Conservation (phyloP, 2,329 filamentous ascomycete species). For the Fusarium sp. region DNA sequence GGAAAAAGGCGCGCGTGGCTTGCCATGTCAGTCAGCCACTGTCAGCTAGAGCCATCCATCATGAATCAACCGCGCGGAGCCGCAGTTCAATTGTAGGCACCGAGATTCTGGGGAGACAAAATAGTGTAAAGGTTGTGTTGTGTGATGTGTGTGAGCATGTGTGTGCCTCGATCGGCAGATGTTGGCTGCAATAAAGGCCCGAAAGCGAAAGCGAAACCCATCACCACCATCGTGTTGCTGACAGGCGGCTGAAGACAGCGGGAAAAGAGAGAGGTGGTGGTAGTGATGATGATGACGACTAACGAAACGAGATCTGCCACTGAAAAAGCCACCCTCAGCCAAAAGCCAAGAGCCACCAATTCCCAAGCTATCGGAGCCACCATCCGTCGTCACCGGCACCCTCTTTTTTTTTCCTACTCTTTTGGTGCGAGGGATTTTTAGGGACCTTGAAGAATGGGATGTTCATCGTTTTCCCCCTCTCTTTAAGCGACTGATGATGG, state of each 20-base stretch:
- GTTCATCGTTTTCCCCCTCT: constrained; percentile 15
- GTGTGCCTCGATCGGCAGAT: constrained; percentile 5
- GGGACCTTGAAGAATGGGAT: not conserved
- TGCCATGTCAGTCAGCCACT: not conserved
- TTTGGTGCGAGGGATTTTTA: constrained; percentile 24
- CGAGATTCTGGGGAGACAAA: constrained; percentile 10
- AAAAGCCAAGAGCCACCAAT: constrained; percentile 4
- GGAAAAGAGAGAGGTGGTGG: not conserved
- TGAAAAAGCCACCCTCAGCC: not conserved
- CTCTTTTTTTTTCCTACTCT: not conserved
- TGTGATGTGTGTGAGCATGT: not conserved
- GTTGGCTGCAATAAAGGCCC: constrained; percentile 16
- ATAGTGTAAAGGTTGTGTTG: not conserved
- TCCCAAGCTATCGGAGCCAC: constrained; percentile 1
- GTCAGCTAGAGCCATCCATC: not conserved
- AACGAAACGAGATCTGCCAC: not conserved
- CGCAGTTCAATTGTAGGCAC: constrained; percentile 27
- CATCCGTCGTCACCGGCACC: constrained; percentile 22
- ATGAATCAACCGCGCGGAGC: constrained; percentile 15
- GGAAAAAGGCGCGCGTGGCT: not conserved
- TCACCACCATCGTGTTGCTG: not conserved
- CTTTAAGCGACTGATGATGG: constrained; percentile 19
- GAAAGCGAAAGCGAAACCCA: constrained; percentile 7
- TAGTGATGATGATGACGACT: not conserved
- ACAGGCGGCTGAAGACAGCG: not conserved